phyloP scores from a whole-genome alignment of 352 stramenopile species.

The Chloridella minuta region DNA sequence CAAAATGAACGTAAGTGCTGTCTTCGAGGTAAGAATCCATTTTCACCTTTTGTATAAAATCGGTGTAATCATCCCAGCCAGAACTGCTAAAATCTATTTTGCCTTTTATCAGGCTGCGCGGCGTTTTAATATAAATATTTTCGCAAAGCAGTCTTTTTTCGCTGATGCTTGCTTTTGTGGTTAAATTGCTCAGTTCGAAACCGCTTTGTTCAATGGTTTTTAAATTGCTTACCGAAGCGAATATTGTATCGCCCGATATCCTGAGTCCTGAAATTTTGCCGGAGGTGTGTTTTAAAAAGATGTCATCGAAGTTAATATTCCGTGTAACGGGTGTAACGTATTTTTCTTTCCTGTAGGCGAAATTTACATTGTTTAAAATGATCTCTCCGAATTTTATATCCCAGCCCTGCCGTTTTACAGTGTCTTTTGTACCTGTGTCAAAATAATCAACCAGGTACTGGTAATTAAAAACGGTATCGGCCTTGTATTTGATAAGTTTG shows the following conservation, averaged over 20 bases:
- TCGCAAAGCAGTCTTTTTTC: neutral
- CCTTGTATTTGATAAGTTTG: neutral
- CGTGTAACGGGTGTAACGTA: neutral
- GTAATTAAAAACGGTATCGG: neutral
- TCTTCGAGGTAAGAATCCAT: neutral
- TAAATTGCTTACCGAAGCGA: neutral
- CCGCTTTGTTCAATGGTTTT: neutral
- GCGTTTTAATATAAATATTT: neutral
- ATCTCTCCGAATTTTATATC: neutral
- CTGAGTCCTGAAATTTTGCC: neutral
- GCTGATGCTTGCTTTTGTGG: neutral
- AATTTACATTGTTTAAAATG: neutral
- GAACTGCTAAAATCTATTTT: neutral
- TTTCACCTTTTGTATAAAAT: neutral
- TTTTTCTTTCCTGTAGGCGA: neutral
- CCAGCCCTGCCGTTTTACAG: neutral
- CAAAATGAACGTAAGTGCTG: neutral
- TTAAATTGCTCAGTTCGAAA: neutral
- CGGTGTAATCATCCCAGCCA: neutral
- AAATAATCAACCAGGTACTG: neutral
- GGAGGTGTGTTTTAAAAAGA: neutral
- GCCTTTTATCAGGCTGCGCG: neutral
- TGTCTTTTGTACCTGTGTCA: neutral
- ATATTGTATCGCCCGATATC: neutral
- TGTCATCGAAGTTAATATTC: neutral